Conservation (phyloP, 441 rosid species). For the Pelargonium australe region DNA sequence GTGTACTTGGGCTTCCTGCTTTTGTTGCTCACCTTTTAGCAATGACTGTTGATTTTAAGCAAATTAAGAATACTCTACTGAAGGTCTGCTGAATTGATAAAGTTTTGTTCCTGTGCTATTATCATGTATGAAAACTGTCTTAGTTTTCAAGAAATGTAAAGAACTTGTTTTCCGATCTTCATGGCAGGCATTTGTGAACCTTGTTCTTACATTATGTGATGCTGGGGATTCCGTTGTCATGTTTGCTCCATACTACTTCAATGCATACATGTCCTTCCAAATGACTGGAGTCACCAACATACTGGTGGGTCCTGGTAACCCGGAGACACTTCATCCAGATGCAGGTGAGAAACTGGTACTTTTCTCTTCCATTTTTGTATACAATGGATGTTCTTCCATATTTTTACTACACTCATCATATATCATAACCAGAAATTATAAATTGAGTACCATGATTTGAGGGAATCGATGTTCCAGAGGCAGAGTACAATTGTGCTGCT, state of each 20-base stretch:
- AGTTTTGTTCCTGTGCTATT: constrained; percentile 11
- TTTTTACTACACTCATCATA: constrained; percentile 9
- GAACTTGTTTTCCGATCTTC: constrained; percentile 14
- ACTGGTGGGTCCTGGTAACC: constrained; percentile 69
- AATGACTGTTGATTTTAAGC: neutral
- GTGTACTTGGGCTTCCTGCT: too few species aligned
- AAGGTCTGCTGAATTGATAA: constrained; percentile 6
- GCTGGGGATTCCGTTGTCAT: constrained; percentile 84
- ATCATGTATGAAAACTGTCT: neutral
- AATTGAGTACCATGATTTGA: too few species aligned
- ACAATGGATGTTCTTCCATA: neutral
- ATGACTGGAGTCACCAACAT: constrained; percentile 94
- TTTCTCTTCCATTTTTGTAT: neutral
- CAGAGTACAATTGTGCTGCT: too few species aligned
- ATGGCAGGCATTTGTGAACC: constrained; percentile 88
- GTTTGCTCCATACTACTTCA: constrained; percentile 99
- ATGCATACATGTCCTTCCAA: constrained; percentile 96
- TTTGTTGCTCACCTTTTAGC: too few species aligned
- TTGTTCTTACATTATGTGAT: constrained; percentile 84
- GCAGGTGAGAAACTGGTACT: constrained; percentile 45
- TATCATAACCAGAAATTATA: too few species aligned
- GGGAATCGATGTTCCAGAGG: too few species aligned
- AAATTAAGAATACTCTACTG: too few species aligned
- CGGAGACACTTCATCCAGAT: constrained; percentile 78
- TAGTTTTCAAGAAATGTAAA: constrained; percentile 12